Evolutionary conservation across 208 protist genomes (phyloP), one percentile per base, ranked within the genome.

Genomic region (Endotrypanum monterogeii): DNA sequence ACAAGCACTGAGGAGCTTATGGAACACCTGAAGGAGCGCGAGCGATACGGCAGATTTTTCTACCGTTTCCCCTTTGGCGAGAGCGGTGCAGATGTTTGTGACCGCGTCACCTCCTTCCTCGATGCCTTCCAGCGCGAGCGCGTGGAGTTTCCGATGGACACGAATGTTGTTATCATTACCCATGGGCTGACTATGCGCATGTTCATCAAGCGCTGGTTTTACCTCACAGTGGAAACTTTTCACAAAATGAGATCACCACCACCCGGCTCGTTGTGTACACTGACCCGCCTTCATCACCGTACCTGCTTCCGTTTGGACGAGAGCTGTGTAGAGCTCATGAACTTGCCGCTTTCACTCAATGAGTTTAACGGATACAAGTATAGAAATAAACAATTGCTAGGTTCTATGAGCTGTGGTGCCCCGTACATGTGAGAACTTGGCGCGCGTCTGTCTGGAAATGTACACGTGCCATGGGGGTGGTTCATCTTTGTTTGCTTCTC

Each of bases 1-100:
- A 84, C 83, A n/a, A 84, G 74, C 63, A 74, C 78, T 3, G 84
- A 91, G 14, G 89, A 89, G 69, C 67, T 95, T 30, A 72, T 88
- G 35, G 70, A 87, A 25, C 85, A 94, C 66, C 70, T 94, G 20
- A 41, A 78, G n/a, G 85, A 97, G 76, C 86, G 94, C 25, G 83
- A 92, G 67, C 51, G 83, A 35, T 95, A 98, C 72, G 95, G 96
- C n/a, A 83, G 84, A 25, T 98, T 98, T 81, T 98, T 95, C 76
- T 98, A 96, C 73, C 89, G 95, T 48, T 98, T 98, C 71, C 89
- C 89, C 0, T 83, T 90, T 58, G 96, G 96, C 55, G 96, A 98
- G 73, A 96, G 89, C 74, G 96, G 96, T 16, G 89, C 92, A 3
- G 95, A 98, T 71, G 96, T 98, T 50, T 98, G 92, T 71, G 94